phyloP scores from a whole-genome alignment of 805 yeast species.

The Komagataella populi region DNA sequence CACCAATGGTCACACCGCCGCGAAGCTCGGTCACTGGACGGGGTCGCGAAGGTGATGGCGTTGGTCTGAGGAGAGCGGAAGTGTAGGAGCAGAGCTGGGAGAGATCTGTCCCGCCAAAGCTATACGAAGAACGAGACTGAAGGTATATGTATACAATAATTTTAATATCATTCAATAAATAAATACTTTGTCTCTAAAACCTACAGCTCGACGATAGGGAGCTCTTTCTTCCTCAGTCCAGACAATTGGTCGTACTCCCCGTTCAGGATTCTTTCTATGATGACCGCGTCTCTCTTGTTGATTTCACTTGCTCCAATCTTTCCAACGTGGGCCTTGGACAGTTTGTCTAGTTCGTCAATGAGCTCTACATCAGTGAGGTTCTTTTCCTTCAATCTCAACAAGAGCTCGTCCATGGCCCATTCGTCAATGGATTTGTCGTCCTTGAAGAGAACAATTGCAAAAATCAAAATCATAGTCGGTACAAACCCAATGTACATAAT shows the following conservation, averaged over 20 bases:
- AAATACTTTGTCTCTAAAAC: not conserved
- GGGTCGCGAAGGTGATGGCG: not conserved
- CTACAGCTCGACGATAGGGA: not conserved
- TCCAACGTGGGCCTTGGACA: constrained; percentile 16
- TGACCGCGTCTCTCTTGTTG: constrained; percentile 58
- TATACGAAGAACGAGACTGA: not conserved
- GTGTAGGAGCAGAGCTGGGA: not conserved
- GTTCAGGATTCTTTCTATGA: constrained; percentile 67
- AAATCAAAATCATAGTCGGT: constrained; percentile 51
- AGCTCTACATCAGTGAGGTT: constrained; percentile 42
- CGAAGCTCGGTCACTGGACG: not conserved
- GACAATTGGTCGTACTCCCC: constrained; percentile 74
- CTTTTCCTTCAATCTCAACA: constrained; percentile 62
- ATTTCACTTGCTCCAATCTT: constrained; percentile 22
- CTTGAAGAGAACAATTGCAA: constrained; percentile 36
- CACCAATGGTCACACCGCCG: not conserved
- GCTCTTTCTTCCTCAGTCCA: constrained; percentile 34
- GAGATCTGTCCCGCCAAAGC: not conserved
- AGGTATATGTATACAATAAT: not conserved
- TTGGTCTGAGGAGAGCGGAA: not conserved
- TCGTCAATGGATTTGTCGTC: constrained; percentile 38
- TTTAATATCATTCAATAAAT: not conserved
- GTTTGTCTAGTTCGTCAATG: constrained; percentile 23
- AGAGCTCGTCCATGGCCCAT: constrained; percentile 78
- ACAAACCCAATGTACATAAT: constrained; percentile 59